A percentile compares a stretch with the other conserved stretches of the same genome.
phyloP scores from a whole-genome alignment of 1,284 basidiomycete species.

The Anthracocystis walkeri region DNA sequence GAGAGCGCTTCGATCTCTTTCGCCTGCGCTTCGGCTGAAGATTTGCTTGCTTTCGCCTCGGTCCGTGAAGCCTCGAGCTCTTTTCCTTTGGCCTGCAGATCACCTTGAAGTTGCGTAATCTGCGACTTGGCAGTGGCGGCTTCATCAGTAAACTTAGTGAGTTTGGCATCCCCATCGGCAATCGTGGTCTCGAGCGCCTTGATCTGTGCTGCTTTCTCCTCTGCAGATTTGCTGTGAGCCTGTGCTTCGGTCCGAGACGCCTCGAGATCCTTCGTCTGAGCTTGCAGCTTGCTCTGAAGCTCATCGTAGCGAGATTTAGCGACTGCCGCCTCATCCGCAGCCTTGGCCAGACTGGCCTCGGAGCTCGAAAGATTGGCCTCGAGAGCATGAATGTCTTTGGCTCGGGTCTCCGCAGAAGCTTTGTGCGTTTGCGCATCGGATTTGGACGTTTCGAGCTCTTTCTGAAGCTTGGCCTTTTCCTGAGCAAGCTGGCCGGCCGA shows the following conservation, averaged over 20 bases:
- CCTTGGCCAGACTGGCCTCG: slow-evolving; percentile 22
- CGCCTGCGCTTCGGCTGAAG: slow-evolving; percentile 6
- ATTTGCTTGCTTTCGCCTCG: slow-evolving; percentile 16
- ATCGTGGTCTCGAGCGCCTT: slow-evolving; percentile 24
- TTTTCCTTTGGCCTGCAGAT: slow-evolving; percentile 11
- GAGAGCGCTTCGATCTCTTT: slow-evolving; percentile 10
- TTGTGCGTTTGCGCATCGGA: slow-evolving; percentile 17
- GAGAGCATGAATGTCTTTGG: slow-evolving; percentile 27
- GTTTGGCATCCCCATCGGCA: slow-evolving; percentile 15
- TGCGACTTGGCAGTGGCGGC: slow-evolving; percentile 14
- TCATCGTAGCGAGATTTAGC: slow-evolving; percentile 21
- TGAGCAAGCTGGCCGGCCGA: slow-evolving; percentile 8
- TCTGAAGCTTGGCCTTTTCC: slow-evolving; percentile 16
- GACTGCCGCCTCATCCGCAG: slow-evolving; percentile 14
- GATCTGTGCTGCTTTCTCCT: slow-evolving; percentile 24
- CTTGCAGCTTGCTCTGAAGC: slow-evolving; percentile 27
- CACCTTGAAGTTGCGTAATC: slow-evolving; percentile 16
- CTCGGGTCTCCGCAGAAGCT: slow-evolving; percentile 13
- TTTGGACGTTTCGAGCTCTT: slow-evolving; percentile 21
- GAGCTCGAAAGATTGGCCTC: slow-evolving; percentile 17
- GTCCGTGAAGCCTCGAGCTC: slow-evolving; percentile 19
- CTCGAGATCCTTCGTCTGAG: slow-evolving; percentile 19
- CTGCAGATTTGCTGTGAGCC: slow-evolving; percentile 19
- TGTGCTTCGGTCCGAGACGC: slow-evolving; percentile 15
- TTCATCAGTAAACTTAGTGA: slow-evolving; percentile 15